These are phyloP conservation scores for Rhododendron henanense DNA, from an alignment of 148 eudicot genomes.

Conservation along the genomic window DNA sequence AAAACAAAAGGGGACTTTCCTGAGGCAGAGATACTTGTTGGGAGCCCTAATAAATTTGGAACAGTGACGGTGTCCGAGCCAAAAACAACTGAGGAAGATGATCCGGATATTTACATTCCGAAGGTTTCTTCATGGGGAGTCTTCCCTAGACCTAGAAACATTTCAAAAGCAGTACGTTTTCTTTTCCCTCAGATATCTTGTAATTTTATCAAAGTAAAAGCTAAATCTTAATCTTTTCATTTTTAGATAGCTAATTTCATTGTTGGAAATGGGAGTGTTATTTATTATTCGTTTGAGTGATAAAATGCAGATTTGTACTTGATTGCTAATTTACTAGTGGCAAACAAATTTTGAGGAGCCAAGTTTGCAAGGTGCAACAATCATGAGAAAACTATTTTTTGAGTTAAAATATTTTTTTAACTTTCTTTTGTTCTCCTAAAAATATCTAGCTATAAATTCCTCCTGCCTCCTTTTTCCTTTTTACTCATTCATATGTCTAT, in stretches of 20 bases:
- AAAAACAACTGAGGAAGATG: slow-evolving; percentile 34
- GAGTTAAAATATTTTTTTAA: not conserved
- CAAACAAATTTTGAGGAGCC: not conserved
- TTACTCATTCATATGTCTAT: not conserved
- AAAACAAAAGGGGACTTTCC: slow-evolving; percentile 52
- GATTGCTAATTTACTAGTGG: not conserved
- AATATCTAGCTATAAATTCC: not conserved
- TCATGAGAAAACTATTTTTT: not conserved
- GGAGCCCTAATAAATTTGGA: slow-evolving; percentile 65
- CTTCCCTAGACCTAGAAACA: slow-evolving; percentile 66
- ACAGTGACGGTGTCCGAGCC: slow-evolving; percentile 24
- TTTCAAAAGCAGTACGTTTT: slow-evolving; percentile 72
- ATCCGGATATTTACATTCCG: slow-evolving; percentile 64
- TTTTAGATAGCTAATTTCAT: slow-evolving; percentile 4
- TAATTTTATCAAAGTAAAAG: not conserved
- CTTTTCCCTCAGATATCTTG: slow-evolving; percentile 1
- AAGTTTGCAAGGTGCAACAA: not conserved
- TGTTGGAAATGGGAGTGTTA: not conserved
- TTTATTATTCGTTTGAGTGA: not conserved
- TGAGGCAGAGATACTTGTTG: slow-evolving; percentile 76
- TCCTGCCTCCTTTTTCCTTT: not conserved
- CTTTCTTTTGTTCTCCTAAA: not conserved
- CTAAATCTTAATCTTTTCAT: not conserved
- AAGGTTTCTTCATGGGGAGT: slow-evolving; percentile 93
- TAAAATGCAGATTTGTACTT: not conserved